Evolutionary conservation across 371 early-diverging fungal genomes (phyloP).

Genomic region (Funneliformis caledonium): DNA sequence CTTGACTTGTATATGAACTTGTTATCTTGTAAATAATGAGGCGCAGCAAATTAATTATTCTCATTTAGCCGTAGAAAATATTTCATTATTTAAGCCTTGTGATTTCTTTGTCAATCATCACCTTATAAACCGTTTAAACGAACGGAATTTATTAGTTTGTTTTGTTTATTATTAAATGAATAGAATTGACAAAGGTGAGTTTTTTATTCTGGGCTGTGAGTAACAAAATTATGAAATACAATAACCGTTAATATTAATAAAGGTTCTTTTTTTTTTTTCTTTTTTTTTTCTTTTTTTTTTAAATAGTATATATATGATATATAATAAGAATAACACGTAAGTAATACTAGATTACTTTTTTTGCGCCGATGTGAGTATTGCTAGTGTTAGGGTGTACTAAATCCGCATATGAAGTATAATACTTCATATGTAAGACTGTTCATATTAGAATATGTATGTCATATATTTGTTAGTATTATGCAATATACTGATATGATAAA

Average conservation of each 20-base stretch:
- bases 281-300: too few species aligned
- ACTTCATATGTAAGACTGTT: constrained; percentile 21
- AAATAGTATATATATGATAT: neutral
- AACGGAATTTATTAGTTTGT: neutral
- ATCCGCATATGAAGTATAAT: constrained; percentile 12
- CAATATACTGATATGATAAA: neutral
- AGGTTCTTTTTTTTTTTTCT: neutral
- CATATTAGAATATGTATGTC: constrained; percentile 22
- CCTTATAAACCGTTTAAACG: neutral
- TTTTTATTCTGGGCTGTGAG: neutral
- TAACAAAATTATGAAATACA: neutral
- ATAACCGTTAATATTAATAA: neutral
- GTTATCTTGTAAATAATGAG: neutral
- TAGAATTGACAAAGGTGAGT: neutral
- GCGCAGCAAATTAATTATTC: constrained; percentile 1
- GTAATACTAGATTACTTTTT: constrained; percentile 5
- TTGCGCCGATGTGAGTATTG: neutral
- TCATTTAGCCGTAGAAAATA: neutral
- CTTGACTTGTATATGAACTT: neutral
- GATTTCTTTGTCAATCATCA: neutral
- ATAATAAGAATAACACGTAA: neutral
- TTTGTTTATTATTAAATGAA: neutral
- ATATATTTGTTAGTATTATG: neutral
- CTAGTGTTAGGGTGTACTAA: neutral
- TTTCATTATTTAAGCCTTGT: neutral